Percentiles rank a stretch among this genome's conserved stretches.
phyloP scores from a whole-genome alignment of 2,329 filamentous ascomycete species.

The Aphanocladium album region DNA sequence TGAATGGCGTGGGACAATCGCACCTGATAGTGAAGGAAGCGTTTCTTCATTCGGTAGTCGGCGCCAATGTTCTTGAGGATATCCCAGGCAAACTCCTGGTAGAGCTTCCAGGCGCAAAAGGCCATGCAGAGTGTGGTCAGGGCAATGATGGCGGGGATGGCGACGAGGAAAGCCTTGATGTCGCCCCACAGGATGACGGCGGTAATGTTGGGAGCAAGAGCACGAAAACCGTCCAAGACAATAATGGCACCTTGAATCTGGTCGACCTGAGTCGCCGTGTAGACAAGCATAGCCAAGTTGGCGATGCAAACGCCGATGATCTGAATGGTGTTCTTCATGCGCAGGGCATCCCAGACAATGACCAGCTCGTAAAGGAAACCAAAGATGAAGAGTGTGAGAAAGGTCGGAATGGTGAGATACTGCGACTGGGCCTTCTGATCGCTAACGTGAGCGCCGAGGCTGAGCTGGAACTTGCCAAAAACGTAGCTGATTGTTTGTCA shows the following conservation, averaged over 20 bases:
- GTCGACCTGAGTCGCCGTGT: conserved; percentile 87
- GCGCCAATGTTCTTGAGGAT: conserved; percentile 99
- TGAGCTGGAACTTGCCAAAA: conserved; percentile 78
- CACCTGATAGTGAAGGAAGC: conserved; percentile 95
- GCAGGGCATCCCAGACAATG: conserved; percentile 87
- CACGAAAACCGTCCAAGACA: conserved; percentile 40
- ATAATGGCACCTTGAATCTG: conserved; percentile 75
- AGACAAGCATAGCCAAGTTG: conserved; percentile 86
- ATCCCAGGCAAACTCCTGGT: conserved; percentile 98
- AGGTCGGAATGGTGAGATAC: conserved; percentile 79
- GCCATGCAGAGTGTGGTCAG: conserved; percentile 67
- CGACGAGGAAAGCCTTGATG: conserved; percentile 71
- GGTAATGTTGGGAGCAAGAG: conserved; percentile 36
- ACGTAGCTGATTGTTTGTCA: conserved; percentile 61
- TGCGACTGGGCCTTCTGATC: conserved; percentile 42
- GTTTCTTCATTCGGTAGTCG: conserved; percentile 92
- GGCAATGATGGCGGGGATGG: conserved; percentile 79
- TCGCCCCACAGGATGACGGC: conserved; percentile 57
- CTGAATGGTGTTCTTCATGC: conserved; percentile 97
- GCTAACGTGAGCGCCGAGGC: conserved; percentile 39
- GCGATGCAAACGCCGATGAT: conserved; percentile 91
- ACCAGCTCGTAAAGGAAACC: conserved; percentile 90
- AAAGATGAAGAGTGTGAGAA: conserved; percentile 94
- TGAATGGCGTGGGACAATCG: conserved; percentile 17
- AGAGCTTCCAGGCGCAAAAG: conserved; percentile 87